phyloP scores from a whole-genome alignment of 2,329 filamentous ascomycete genomes.

The Fusarium fracticaudum region DNA sequence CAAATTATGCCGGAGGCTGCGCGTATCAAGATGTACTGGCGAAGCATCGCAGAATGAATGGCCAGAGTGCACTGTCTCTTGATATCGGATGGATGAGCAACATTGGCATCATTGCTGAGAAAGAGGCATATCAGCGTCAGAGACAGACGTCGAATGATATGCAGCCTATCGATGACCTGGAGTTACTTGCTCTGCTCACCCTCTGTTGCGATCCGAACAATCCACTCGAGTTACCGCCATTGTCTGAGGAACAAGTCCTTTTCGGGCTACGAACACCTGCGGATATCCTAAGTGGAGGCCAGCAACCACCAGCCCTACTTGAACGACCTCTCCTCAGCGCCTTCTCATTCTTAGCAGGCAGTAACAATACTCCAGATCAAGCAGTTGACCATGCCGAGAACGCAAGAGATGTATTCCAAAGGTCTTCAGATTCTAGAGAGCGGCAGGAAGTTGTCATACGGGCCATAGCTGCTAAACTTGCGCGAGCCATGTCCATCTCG shows the following conservation, averaged over 20 bases:
- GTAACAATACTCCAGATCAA: rapidly evolving
- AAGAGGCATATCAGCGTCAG: neutral
- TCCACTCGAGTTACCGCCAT: rapidly evolving
- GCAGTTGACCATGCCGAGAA: neutral
- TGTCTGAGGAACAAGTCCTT: neutral
- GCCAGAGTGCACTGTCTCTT: neutral
- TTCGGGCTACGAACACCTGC: neutral
- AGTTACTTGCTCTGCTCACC: neutral
- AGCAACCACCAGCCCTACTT: neutral
- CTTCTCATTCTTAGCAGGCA: neutral
- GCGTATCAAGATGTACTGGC: slow-evolving; percentile 10
- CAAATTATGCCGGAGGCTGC: slow-evolving; percentile 52
- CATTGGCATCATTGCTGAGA: slow-evolving; percentile 2
- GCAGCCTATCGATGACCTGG: neutral
- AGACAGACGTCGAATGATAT: neutral
- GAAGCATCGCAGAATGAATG: rapidly evolving
- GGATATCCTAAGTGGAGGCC: neutral
- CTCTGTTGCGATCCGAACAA: neutral
- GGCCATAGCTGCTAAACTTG: slow-evolving; percentile 45
- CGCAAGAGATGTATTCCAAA: slow-evolving; percentile 36
- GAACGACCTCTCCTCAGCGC: neutral
- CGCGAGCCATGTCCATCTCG: slow-evolving; percentile 46
- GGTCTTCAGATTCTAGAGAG: neutral
- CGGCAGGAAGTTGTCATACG: slow-evolving; percentile 5
- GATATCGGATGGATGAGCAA: slow-evolving; percentile 3